Percentiles rank a stretch among this genome's conserved stretches.
These are phyloP conservation scores for Boletus reticulatus DNA, from an alignment of 768 basidiomycete genomes.

Conservation along the genomic window DNA sequence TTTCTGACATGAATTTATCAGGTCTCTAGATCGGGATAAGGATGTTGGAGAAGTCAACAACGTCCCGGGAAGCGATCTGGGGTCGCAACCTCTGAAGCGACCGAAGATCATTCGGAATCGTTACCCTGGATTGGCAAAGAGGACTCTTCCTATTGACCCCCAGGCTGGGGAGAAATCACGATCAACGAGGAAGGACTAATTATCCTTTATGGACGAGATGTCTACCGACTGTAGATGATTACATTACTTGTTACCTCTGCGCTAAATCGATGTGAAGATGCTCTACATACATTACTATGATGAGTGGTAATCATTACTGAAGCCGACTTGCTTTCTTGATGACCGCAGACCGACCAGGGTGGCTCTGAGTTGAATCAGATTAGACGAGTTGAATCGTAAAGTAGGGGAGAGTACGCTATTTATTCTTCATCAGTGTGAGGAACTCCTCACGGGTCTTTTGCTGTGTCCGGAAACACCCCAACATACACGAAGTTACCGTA, in stretches of 20 bases:
- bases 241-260: constrained; percentile 16
- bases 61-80: constrained; percentile 36
- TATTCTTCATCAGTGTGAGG: constrained; percentile 73
- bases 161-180: constrained; percentile 56
- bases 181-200: constrained; percentile 52
- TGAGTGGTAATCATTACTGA: constrained; percentile 19
- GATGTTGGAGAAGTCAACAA: constrained; percentile 42
- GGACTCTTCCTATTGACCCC: constrained; percentile 61
- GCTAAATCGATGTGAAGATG: constrained; percentile 9
- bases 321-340: too few relatives aligned
- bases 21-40: constrained; percentile 58
- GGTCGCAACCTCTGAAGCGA: constrained; percentile 52
- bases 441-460: constrained; percentile 99
- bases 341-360: constrained; percentile 6
- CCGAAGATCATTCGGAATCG: constrained; percentile 57
- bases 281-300: constrained; percentile 19
- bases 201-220: constrained; percentile 2
- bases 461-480: constrained; percentile 97
- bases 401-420: constrained; percentile 1
- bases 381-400: constrained; percentile 50
- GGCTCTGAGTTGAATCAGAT: constrained; percentile 34
- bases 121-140: constrained; percentile 53
- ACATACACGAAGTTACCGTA: constrained; percentile 96
- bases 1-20: constrained; percentile 2
- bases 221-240: constrained; percentile 11